A percentile compares a stretch with the other conserved stretches of the same genome.
These are phyloP conservation scores for Brasenia schreberi DNA, from an alignment of 164 flowering plant species.

Conservation along the genomic window DNA sequence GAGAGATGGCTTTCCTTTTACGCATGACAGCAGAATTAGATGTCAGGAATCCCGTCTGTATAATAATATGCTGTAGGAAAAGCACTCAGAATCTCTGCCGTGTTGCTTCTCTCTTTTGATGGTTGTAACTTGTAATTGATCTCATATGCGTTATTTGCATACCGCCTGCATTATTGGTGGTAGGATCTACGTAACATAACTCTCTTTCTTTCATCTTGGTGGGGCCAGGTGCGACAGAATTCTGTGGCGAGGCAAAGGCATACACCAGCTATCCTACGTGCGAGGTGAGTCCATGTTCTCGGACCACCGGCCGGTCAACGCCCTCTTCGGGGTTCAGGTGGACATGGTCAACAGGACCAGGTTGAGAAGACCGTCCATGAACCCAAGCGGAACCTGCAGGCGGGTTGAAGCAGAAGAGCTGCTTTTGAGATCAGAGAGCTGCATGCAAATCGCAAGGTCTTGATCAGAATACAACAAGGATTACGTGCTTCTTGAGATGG, in stretches of 20 bases:
- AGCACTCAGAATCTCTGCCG: not conserved
- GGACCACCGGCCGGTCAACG: constrained; percentile 72
- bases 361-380: constrained; percentile 1
- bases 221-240: constrained; percentile 79
- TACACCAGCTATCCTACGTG: constrained; percentile 52
- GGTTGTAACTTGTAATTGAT: too few relatives aligned
- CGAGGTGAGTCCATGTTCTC: constrained; percentile 74
- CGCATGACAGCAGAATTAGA: not conserved
- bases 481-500: not conserved
- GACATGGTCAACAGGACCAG: constrained; percentile 13
- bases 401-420: constrained; percentile 39
- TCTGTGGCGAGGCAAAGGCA: constrained; percentile 71
- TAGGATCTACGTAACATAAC: too few relatives aligned
- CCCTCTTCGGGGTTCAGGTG: constrained; percentile 47
- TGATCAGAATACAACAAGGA: not conserved
- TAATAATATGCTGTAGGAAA: not conserved
- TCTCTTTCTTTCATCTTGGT: too few relatives aligned
- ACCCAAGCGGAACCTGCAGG: constrained; percentile 12
- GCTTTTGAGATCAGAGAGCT: constrained; percentile 23
- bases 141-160: too few relatives aligned
- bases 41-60: not conserved
- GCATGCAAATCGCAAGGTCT: constrained; percentile 4
- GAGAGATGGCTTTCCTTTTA: not conserved
- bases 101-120: not conserved
- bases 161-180: too few relatives aligned